Percentiles rank a stretch among this genome's conserved stretches.
Conservation (phyloP, 768 basidiomycete genomes). For the Boletus edulis region DNA sequence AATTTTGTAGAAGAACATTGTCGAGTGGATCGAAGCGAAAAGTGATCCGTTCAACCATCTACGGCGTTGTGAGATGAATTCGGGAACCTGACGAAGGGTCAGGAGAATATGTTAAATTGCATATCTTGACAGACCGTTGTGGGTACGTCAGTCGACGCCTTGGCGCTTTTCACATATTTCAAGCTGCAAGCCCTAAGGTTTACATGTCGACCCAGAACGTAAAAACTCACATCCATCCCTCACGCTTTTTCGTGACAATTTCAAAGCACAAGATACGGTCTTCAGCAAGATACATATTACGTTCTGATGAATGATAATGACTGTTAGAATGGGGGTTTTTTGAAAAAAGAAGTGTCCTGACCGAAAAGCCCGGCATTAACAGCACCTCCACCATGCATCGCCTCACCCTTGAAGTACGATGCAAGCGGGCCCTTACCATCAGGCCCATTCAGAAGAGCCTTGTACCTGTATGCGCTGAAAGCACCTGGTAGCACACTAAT, state of each 20-base stretch:
- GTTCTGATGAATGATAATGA: slow-evolving; percentile 38
- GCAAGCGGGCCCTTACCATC: slow-evolving; percentile 89
- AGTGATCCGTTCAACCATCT: slow-evolving; percentile 88
- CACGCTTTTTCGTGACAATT: slow-evolving; percentile 85
- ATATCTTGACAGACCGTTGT: slow-evolving; percentile 49
- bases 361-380: slow-evolving; percentile 68
- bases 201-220: not conserved
- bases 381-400: slow-evolving; percentile 66
- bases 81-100: slow-evolving; percentile 54
- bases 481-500: slow-evolving; percentile 90
- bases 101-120: not conserved
- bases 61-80: slow-evolving; percentile 93
- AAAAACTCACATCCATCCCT: slow-evolving; percentile 71
- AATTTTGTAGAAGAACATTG: slow-evolving; percentile 84
- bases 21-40: slow-evolving; percentile 91
- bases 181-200: slow-evolving; percentile 41
- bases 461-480: slow-evolving; percentile 90
- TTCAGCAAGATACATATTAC: slow-evolving; percentile 92
- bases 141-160: slow-evolving; percentile 95
- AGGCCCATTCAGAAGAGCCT: slow-evolving; percentile 80
- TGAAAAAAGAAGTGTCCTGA: slow-evolving; percentile 12
- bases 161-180: slow-evolving; percentile 90
- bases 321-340: not conserved
- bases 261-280: slow-evolving; percentile 92
- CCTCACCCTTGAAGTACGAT: slow-evolving; percentile 92